These are phyloP conservation scores for Oleoguttula mirabilis DNA, from an alignment of 495 filamentous ascomycete genomes.

Conservation along the genomic window DNA sequence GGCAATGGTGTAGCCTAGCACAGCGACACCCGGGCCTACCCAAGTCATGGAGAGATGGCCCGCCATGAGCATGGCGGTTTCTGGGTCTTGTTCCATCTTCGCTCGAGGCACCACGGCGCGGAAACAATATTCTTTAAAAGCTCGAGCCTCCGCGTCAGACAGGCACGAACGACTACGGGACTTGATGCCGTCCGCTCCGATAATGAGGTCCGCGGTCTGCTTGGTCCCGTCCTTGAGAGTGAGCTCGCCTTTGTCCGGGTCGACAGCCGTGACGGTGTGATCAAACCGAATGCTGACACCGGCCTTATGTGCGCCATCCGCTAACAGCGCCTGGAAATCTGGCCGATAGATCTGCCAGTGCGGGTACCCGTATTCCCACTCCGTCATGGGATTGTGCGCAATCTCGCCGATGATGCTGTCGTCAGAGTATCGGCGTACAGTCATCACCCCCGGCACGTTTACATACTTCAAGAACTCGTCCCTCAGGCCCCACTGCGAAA, in stretches of 20 bases:
- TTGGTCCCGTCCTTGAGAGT: conserved; percentile 7
- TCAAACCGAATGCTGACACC: conserved; percentile 35
- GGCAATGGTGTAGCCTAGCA: conserved; percentile 1
- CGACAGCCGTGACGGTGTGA: conserved; percentile 30
- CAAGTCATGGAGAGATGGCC: conserved; percentile 1
- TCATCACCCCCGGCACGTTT: conserved; percentile 24
- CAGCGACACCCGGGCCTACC: background rate
- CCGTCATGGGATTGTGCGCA: conserved; percentile 15
- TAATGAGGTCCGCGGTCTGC: conserved; percentile 26
- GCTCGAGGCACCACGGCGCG: conserved; percentile 1
- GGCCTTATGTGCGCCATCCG: conserved; percentile 35
- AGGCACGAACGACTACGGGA: conserved; percentile 18
- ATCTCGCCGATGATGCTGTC: conserved; percentile 3
- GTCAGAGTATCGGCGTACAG: background rate
- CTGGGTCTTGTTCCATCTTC: conserved; percentile 1
- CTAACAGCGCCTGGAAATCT: conserved; percentile 45
- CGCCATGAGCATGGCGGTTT: conserved; percentile 1
- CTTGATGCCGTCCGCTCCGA: conserved; percentile 28
- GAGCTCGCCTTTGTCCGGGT: conserved; percentile 22
- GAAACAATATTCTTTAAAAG: conserved; percentile 6
- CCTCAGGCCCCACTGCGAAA: conserved; percentile 9
- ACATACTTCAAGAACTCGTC: conserved; percentile 39
- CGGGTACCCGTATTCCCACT: conserved; percentile 30
- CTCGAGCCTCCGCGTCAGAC: background rate
- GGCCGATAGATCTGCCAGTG: conserved; percentile 48